Evolutionary conservation across 1,284 basidiomycete genomes (phyloP).

Genomic region (Boletus sp.): DNA sequence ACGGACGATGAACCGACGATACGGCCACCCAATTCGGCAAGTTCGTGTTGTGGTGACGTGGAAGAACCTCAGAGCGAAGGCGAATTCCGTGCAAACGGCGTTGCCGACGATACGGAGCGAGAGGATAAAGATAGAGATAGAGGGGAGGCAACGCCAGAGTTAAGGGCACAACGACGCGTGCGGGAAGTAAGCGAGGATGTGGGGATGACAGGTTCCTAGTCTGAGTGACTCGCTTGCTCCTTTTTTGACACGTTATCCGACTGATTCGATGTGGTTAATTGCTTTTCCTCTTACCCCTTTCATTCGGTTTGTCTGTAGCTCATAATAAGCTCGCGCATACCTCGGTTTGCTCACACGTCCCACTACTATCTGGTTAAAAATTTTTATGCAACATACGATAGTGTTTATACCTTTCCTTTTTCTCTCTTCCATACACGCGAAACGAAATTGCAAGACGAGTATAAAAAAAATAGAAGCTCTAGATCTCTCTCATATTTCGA

Average conservation of each 20-base stretch:
- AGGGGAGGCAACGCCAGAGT: slow-evolving; percentile 30
- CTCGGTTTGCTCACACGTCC: slow-evolving; percentile 18
- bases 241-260: not conserved
- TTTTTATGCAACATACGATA: slow-evolving; percentile 23
- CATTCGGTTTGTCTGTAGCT: slow-evolving; percentile 24
- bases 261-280: not conserved
- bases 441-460: not conserved
- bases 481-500: slow-evolving; percentile 2
- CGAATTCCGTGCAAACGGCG: slow-evolving; percentile 21
- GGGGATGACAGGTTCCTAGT: slow-evolving; percentile 31
- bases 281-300: not conserved
- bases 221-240: not conserved
- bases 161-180: slow-evolving; percentile 28
- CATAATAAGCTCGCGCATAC: slow-evolving; percentile 25
- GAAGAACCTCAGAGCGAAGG: slow-evolving; percentile 27
- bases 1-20: slow-evolving; percentile 78
- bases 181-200: slow-evolving; percentile 30
- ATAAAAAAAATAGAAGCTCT: slow-evolving; percentile 13
- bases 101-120: slow-evolving; percentile 10
- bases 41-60: slow-evolving; percentile 29
- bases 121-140: slow-evolving; percentile 31
- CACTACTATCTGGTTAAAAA: slow-evolving; percentile 16
- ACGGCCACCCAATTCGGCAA: slow-evolving; percentile 41
- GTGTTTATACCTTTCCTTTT: slow-evolving; percentile 24
- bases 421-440: not conserved